Evolutionary conservation across 805 yeast genomes (phyloP), one percentile per base, ranked within the genome.

Genomic region (Hanseniaspora nectarophila): DNA sequence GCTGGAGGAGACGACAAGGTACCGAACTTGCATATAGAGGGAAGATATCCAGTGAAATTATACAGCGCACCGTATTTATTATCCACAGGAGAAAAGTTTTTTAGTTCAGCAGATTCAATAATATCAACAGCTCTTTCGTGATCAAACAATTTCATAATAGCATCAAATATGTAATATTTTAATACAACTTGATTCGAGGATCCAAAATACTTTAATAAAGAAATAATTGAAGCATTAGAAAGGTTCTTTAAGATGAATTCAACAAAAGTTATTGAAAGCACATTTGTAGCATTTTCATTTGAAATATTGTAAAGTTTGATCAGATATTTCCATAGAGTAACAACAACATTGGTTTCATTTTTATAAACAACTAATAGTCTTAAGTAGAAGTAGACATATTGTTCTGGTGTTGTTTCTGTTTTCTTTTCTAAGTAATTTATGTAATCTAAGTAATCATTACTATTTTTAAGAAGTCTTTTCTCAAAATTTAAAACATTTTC

Each of bases 381-480:
- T 21, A 40, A 20, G 29, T 47, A 47, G 10, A 47, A 18, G 26
- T 29, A 47, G 16, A 47, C 26, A 7, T 23, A 16, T 3, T 23
- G 33, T 37, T 47, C 33, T 31, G 18, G 18, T 5, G 15, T 16
- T 8, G 15, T 12, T 9, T 39, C 16, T 18, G 26, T 18, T 12
- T 32, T 46, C 13, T 13, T 21, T 31, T 26, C 20, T 12, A 47
- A 21, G 15, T 23, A 32, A 16, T 5, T 40, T 31, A 47, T 12
- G 34, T 47, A 47, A 24, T 47, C 51, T 28, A 39, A 23, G 24
- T 31, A 47, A 24, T 47, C 51, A 24, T 47, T 47, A 8, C 21
- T 40, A 18, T 47, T 47, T 47, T 47, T 47, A 2, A 40, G 6
- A 23, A 47, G 40, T 33, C 51, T 39, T n/a, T 16, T 23, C 21